These are phyloP conservation scores for Ogataea polymorpha DNA, from an alignment of 805 yeast genomes.

Conservation along the genomic window DNA sequence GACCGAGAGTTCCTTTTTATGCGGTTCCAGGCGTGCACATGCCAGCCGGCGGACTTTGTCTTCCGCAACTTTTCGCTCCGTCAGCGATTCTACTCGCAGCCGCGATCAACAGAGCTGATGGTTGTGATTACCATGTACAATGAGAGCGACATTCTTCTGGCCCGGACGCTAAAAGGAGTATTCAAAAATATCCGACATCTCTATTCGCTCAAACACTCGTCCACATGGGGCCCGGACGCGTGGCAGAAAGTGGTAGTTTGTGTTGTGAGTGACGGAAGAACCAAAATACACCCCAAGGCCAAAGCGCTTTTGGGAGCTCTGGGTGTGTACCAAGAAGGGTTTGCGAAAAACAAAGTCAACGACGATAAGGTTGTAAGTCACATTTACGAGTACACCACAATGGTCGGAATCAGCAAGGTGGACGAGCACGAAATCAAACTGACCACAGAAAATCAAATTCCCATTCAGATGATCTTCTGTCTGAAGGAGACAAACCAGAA, in stretches of 20 bases:
- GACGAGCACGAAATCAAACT: conserved; percentile 58
- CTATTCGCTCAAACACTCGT: conserved; percentile 56
- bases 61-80: conserved; percentile 70
- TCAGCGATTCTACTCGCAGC: conserved; percentile 72
- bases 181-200: conserved; percentile 82
- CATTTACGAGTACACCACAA: conserved; percentile 89
- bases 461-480: conserved; percentile 87
- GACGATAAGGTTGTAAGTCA: conserved; percentile 80
- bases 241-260: conserved; percentile 94
- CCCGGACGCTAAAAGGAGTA: conserved; percentile 84
- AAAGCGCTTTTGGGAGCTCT: conserved; percentile 77
- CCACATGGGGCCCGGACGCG: conserved; percentile 90
- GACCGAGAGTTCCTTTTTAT: conserved; percentile 71
- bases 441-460: conserved; percentile 62
- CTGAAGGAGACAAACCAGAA: conserved; percentile 84
- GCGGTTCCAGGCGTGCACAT: conserved; percentile 93
- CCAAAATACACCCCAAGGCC: conserved; percentile 74
- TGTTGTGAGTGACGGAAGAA: conserved; percentile 89
- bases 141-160: conserved; percentile 79
- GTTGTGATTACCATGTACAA: conserved; percentile 88
- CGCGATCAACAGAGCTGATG: conserved; percentile 81
- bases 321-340: conserved; percentile 93
- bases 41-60: conserved; percentile 76
- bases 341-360: conserved; percentile 88
- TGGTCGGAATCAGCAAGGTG: conserved; percentile 77